Conservation (phyloP, 352 stramenopile species). For the Phytophthora litchii region DNA sequence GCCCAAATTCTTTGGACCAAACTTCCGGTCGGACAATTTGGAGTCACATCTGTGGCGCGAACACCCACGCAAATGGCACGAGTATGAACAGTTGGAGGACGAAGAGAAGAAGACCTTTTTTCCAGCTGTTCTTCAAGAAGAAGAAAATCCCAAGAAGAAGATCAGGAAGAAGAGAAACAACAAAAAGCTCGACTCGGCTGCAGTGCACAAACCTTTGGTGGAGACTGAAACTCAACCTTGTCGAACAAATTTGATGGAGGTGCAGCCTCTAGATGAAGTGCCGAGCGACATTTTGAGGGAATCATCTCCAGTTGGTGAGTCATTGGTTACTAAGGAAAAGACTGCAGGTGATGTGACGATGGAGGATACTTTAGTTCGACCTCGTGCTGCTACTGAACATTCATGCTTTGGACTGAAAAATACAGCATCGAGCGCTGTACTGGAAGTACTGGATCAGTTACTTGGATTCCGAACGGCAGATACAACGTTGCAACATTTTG, state of each 20-base stretch:
- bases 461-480: neutral
- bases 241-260: neutral
- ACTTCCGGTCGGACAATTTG: neutral
- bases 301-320: neutral
- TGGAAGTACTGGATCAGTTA: neutral
- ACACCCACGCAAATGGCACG: neutral
- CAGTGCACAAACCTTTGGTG: neutral
- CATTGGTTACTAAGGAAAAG: neutral
- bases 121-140: neutral
- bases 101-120: neutral
- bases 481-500: neutral
- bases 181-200: too few species aligned
- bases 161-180: neutral
- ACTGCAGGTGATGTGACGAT: neutral
- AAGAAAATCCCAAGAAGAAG: neutral
- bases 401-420: neutral
- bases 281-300: neutral
- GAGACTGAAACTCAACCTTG: neutral
- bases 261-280: neutral
- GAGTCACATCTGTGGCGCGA: neutral
- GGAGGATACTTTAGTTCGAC: neutral
- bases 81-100: neutral
- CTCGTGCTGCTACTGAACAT: neutral
- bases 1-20: neutral
- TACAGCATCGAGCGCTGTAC: neutral